Evolutionary conservation across 768 basidiomycete genomes (phyloP).

Genomic region (Panaeolus cyanescens): DNA sequence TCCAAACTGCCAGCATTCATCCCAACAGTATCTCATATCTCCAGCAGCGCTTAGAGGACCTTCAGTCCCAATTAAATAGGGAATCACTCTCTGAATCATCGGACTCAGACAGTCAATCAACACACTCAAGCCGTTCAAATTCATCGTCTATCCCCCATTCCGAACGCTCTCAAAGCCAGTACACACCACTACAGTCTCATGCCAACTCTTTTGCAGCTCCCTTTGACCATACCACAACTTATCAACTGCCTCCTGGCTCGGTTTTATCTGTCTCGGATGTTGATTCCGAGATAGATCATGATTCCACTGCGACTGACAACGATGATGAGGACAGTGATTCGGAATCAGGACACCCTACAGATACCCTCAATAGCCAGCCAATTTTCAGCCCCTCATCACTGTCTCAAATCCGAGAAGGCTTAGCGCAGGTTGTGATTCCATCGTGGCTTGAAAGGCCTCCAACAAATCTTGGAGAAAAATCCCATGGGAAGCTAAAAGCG

Average conservation of each 20-base stretch:
- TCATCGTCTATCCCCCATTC: conserved; percentile 5
- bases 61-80: too few relatives aligned
- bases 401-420: conserved; percentile 5
- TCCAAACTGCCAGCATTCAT: too few relatives aligned
- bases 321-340: too few relatives aligned
- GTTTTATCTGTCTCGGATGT: not conserved
- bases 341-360: not conserved
- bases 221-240: not conserved
- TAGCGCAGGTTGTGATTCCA: conserved; percentile 21
- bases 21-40: not conserved
- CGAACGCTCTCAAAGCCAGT: too few relatives aligned
- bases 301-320: too few relatives aligned
- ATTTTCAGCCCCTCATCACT: not conserved
- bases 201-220: too few relatives aligned
- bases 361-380: not conserved
- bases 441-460: conserved; percentile 24
- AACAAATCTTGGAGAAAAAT: conserved; percentile 16
- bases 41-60: too few relatives aligned
- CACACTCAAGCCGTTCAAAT: conserved; percentile 8
- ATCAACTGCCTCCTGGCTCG: not conserved
- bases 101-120: too few relatives aligned
- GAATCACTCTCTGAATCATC: too few relatives aligned
- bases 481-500: conserved; percentile 29
- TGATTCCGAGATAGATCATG: not conserved
- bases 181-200: too few relatives aligned